Evolutionary conservation across 306 rosid genomes (phyloP).

Genomic region (Quercus berberidifolia): DNA sequence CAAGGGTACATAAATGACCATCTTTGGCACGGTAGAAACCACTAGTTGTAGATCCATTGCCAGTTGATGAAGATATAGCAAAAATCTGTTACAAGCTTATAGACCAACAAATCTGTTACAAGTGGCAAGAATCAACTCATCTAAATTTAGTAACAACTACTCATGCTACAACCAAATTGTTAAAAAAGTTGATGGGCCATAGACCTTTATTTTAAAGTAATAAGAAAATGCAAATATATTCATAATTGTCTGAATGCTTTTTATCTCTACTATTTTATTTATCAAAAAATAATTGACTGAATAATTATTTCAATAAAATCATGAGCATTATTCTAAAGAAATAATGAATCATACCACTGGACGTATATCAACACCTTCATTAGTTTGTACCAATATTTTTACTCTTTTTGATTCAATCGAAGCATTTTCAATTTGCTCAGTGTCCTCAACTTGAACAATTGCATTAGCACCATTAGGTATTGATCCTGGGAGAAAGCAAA

Average conservation of each 20-base stretch:
- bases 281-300: background rate
- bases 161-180: background rate
- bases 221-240: background rate
- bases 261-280: background rate
- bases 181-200: background rate
- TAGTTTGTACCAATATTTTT: constrained; percentile 46
- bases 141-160: background rate
- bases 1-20: no score
- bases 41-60: no score
- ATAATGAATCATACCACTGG: constrained; percentile 56
- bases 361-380: constrained; percentile 70
- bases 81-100: no score
- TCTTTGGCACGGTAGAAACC: no score
- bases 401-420: constrained; percentile 43
- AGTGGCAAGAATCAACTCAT: background rate
- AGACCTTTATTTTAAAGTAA: no score
- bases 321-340: background rate
- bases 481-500: constrained; percentile 50
- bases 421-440: constrained; percentile 41
- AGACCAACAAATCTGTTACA: no score
- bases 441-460: constrained; percentile 89
- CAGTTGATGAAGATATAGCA: no score
- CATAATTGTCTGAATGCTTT: background rate
- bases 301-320: background rate
- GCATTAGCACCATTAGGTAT: constrained; percentile 96